Base-by-base conservation (phyloP, 306 rosid species). In the Cucumis hystrix region DNA sequence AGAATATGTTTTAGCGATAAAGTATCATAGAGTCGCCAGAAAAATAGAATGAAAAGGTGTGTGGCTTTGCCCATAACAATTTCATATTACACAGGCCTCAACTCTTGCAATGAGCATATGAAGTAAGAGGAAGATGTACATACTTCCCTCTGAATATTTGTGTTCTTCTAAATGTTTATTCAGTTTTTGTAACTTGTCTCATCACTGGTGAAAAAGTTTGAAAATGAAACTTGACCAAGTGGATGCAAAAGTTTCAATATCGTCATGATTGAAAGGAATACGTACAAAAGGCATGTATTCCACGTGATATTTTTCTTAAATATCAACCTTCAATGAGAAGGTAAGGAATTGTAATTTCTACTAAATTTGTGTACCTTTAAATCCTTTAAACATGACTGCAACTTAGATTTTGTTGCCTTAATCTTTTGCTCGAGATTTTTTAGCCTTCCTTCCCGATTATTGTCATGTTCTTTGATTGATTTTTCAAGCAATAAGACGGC, bases 321-420 rank as follows among this genome's bases (percentile, higher is more conserved):
- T 49, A 70, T 49, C 39, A 70, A 49, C 16, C n/a, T 49, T 47
- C 58, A 70, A 7, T 70, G 59, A 23, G 58, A 70, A 70, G 25
- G 57, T 21, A 20, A 25, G 58, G 73, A 21, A 49, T 71, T 1
- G 23, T 11, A 4, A 71, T 45, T 71, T 49, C 59, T 21, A 71
- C 76, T 71, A 4, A 71, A 47, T 16, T 4, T 2, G 39, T 28
- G 15, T 82, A 95, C 97, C 93, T 95, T 92, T 13, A 95, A 90
- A 83, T 92, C 91, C 87, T 86, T 92, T 61, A 80, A 82, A 86
- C 92, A 85, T 70, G 97, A 95, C 88, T 90, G 98, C 91, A 87
- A 83, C 75, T 88, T 89, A 64, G 95, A 67, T 88, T 88, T 95
- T 23, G 87, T 86, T 51, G 84, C 80, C 81, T 92, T 95, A 65